A percentile compares a stretch with the other conserved stretches of the same genome.
phyloP scores from a whole-genome alignment of 805 yeast species.

The Candida gorgasii region DNA sequence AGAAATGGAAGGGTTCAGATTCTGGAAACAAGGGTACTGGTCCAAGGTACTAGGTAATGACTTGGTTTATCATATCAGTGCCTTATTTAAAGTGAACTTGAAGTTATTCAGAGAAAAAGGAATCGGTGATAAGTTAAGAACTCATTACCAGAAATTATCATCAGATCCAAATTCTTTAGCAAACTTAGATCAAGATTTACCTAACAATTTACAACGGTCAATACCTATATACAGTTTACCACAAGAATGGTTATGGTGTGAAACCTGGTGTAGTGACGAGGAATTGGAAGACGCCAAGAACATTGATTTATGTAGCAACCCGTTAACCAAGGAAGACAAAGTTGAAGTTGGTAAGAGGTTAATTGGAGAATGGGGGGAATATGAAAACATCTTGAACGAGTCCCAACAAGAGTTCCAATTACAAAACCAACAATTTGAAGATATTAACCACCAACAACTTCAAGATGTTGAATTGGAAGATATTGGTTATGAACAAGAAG shows the following conservation, averaged over 20 bases:
- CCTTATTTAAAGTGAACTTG: slow-evolving; percentile 80
- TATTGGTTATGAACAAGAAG: neutral
- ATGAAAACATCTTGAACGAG: slow-evolving; percentile 51
- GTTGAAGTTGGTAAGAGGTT: slow-evolving; percentile 73
- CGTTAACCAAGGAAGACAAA: slow-evolving; percentile 77
- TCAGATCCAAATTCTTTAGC: slow-evolving; percentile 77
- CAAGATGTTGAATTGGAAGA: neutral
- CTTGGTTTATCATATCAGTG: slow-evolving; percentile 77
- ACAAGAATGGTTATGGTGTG: slow-evolving; percentile 91
- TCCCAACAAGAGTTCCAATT: neutral
- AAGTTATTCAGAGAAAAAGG: slow-evolving; percentile 57
- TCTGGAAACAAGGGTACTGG: slow-evolving; percentile 97
- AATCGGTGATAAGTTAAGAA: slow-evolving; percentile 80
- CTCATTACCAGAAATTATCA: slow-evolving; percentile 81
- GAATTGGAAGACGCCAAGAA: slow-evolving; percentile 65
- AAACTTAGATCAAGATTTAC: slow-evolving; percentile 88
- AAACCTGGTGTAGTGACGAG: slow-evolving; percentile 83
- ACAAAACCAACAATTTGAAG: neutral
- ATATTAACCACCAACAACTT: neutral
- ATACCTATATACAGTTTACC: slow-evolving; percentile 73
- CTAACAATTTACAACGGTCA: slow-evolving; percentile 76
- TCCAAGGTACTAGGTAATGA: slow-evolving; percentile 55
- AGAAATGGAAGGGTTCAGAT: slow-evolving; percentile 82
- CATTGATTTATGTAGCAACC: slow-evolving; percentile 83
- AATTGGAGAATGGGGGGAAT: slow-evolving; percentile 73